Percentiles rank a stretch among this genome's conserved stretches.
These are phyloP conservation scores for Suhomyces anneliseae DNA, from an alignment of 1,139 yeast species.

Conservation along the genomic window DNA sequence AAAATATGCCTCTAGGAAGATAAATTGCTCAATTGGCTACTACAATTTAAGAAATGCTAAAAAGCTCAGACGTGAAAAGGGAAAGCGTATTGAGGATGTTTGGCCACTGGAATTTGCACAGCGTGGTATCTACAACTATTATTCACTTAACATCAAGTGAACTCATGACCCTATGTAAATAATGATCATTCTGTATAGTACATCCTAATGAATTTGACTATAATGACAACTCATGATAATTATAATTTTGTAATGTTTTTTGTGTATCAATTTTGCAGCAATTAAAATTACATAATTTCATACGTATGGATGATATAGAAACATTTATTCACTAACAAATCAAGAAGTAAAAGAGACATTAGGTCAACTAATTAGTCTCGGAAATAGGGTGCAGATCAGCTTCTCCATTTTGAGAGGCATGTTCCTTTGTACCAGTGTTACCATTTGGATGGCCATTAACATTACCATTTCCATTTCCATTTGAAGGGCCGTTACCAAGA, in stretches of 20 bases:
- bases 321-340: too few relatives aligned
- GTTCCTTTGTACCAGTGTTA: slow-evolving; percentile 1
- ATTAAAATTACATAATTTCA: too few relatives aligned
- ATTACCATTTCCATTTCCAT: neutral
- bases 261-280: too few relatives aligned
- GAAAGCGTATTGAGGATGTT: slow-evolving; percentile 44
- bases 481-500: slow-evolving; percentile 14
- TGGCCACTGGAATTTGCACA: slow-evolving; percentile 68
- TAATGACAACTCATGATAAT: neutral
- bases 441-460: neutral
- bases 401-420: neutral
- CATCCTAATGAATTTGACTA: neutral
- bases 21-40: slow-evolving; percentile 57
- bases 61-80: slow-evolving; percentile 3
- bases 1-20: slow-evolving; percentile 62
- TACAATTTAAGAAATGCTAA: slow-evolving; percentile 40
- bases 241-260: neutral
- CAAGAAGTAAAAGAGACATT: neutral
- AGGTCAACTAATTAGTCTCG: neutral
- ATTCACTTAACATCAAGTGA: slow-evolving; percentile 49
- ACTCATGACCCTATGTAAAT: neutral
- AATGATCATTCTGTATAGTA: neutral
- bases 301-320: too few relatives aligned
- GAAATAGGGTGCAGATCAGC: slow-evolving; percentile 2
- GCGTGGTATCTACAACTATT: slow-evolving; percentile 72